phyloP scores from a whole-genome alignment of 495 filamentous ascomycete genomes.

The Venustampulla echinocandica region DNA sequence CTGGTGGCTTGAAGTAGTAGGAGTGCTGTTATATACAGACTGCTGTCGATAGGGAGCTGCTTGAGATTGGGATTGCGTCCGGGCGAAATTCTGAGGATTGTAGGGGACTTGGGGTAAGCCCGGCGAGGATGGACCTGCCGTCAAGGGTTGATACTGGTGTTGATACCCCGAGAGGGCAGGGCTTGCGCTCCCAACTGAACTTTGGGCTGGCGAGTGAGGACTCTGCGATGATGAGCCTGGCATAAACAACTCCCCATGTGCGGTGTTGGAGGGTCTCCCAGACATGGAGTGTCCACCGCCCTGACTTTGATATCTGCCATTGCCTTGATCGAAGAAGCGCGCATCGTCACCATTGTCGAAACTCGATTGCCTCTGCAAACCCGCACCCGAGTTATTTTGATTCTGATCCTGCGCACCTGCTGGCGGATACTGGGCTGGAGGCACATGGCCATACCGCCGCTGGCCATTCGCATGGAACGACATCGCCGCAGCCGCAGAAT shows the following conservation, averaged over 20 bases:
- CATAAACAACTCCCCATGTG: constrained; percentile 43
- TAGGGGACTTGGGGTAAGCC: constrained; percentile 39
- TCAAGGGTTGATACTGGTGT: constrained; percentile 48
- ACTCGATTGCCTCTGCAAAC: constrained; percentile 53
- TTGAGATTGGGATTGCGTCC: constrained; percentile 50
- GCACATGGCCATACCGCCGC: constrained; percentile 48
- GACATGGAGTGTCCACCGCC: constrained; percentile 1
- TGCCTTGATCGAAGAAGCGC: constrained; percentile 38
- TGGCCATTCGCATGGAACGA: constrained; percentile 46
- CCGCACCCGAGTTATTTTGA: constrained; percentile 28
- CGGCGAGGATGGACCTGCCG: constrained; percentile 19
- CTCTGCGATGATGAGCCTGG: constrained; percentile 25
- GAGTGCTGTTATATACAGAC: constrained; percentile 26
- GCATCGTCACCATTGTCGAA: constrained; percentile 76
- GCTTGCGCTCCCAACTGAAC: constrained; percentile 38
- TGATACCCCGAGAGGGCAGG: constrained; percentile 46
- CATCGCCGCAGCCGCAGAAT: constrained; percentile 28
- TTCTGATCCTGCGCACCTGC: constrained; percentile 37
- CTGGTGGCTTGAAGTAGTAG: constrained; percentile 36
- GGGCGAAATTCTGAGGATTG: constrained; percentile 74
- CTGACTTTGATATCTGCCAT: constrained; percentile 25
- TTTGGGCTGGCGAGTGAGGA: constrained; percentile 28
- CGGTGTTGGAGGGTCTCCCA: constrained; percentile 11
- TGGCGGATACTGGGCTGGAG: constrained; percentile 47
- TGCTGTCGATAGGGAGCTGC: constrained; percentile 40